These are phyloP conservation scores for Chiua sp. DNA, from an alignment of 1,284 basidiomycete species.

Conservation along the genomic window DNA sequence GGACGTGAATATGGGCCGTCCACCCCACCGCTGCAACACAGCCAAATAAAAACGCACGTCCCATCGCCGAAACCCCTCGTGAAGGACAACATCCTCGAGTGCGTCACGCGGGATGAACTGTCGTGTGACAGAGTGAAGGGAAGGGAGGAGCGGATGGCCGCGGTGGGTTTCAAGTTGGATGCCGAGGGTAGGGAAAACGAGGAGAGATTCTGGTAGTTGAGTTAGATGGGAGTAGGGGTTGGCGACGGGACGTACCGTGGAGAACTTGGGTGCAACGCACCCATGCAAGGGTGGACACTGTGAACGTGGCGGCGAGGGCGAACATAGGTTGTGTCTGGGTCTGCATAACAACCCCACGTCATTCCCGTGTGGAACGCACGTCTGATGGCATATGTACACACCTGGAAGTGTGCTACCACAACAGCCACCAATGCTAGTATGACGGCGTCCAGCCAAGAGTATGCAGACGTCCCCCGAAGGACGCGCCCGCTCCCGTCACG, in stretches of 20 bases:
- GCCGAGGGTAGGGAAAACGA: constrained; percentile 63
- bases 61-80: constrained; percentile 76
- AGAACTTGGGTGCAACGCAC: constrained; percentile 52
- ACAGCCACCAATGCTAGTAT: too few species aligned
- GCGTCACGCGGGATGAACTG: constrained; percentile 62
- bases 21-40: constrained; percentile 41
- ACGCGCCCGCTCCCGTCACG: constrained; percentile 45
- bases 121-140: constrained; percentile 41
- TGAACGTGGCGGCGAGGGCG: constrained; percentile 10
- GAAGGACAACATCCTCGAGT: constrained; percentile 69
- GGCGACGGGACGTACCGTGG: constrained; percentile 51
- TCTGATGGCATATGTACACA: background rate
- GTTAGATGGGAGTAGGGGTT: background rate
- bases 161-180: constrained; percentile 73
- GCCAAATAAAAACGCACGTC: constrained; percentile 72
- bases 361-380: too few species aligned
- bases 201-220: constrained; percentile 61
- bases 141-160: constrained; percentile 52
- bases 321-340: background rate
- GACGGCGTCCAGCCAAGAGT: too few species aligned
- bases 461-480: constrained; percentile 15
- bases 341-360: too few species aligned
- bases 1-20: constrained; percentile 30
- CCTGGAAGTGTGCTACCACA: too few species aligned
- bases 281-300: constrained; percentile 34